Percentiles rank a stretch among this genome's conserved stretches.
Evolutionary conservation across 495 filamentous ascomycete species (phyloP).

Genomic region (Xylaria castorea): DNA sequence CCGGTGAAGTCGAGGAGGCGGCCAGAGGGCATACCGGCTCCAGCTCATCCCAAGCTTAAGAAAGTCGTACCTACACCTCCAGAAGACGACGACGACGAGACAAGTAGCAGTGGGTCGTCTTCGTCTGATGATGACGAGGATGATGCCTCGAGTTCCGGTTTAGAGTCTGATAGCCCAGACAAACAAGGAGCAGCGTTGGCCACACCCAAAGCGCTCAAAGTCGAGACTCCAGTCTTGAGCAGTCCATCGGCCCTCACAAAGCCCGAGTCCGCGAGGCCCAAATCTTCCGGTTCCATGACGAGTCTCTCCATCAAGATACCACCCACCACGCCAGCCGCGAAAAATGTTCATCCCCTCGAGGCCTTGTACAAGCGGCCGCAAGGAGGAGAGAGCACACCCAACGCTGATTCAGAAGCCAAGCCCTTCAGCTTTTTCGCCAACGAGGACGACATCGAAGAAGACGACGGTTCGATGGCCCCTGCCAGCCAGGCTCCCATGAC

Average conservation of each 20-base stretch:
- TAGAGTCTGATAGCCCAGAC: constrained; percentile 34
- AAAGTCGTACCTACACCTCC: constrained; percentile 28
- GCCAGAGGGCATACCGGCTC: constrained; percentile 25
- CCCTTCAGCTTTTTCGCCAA: constrained; percentile 61
- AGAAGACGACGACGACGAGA: constrained; percentile 35
- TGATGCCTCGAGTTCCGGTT: constrained; percentile 30
- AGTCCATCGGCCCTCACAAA: constrained; percentile 31
- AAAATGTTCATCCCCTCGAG: constrained; percentile 82
- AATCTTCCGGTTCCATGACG: constrained; percentile 50
- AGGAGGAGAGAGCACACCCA: constrained; percentile 39
- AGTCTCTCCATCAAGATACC: constrained; percentile 60
- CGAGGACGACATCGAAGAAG: constrained; percentile 53
- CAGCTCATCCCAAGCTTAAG: constrained; percentile 27
- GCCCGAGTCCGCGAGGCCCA: constrained; percentile 39
- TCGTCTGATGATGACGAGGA: constrained; percentile 39
- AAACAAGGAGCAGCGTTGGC: constrained; percentile 12
- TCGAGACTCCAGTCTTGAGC: constrained; percentile 31
- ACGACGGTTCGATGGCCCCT: constrained; percentile 27
- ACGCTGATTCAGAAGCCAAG: constrained; percentile 35
- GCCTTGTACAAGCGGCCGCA: constrained; percentile 82
- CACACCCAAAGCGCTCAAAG: constrained; percentile 24
- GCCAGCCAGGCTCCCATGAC: constrained; percentile 67
- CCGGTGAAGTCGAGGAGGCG: constrained; percentile 44
- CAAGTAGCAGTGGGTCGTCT: constrained; percentile 44
- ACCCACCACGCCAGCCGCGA: constrained; percentile 44